Percentiles rank a stretch among this genome's conserved stretches.
Evolutionary conservation across 805 yeast species (phyloP).

Genomic region (Maudiozyma saulgeensis): DNA sequence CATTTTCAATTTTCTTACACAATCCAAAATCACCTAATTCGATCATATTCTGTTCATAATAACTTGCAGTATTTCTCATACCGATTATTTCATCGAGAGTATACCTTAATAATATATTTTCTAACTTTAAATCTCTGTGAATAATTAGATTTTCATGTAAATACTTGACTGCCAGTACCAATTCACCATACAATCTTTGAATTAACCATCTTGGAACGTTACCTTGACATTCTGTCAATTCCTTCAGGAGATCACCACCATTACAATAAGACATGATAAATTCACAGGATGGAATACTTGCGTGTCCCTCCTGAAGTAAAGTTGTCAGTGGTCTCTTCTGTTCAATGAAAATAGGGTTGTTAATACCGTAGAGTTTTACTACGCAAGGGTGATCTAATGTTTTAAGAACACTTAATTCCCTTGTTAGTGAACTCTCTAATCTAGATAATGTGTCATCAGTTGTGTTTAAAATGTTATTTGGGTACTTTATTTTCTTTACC

Average conservation of each 20-base stretch:
- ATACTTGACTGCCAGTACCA: conserved; percentile 58
- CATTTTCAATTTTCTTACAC: conserved; percentile 55
- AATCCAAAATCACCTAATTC: conserved; percentile 85
- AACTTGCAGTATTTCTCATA: conserved; percentile 7
- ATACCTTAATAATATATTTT: conserved; percentile 55
- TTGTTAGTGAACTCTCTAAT: conserved; percentile 49
- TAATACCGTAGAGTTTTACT: conserved; percentile 46
- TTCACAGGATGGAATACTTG: conserved; percentile 28
- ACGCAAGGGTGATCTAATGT: conserved; percentile 59
- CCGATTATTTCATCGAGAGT: conserved; percentile 27
- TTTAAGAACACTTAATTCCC: conserved; percentile 65
- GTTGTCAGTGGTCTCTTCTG: conserved; percentile 22
- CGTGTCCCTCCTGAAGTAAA: conserved; percentile 20
- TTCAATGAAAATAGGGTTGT: conserved; percentile 19
- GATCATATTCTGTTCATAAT: conserved; percentile 30
- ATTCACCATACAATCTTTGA: conserved; percentile 58
- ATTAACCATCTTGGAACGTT: conserved; percentile 41
- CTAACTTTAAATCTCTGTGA: conserved; percentile 88
- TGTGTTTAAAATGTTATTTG: conserved; percentile 24
- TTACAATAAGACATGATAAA: conserved; percentile 66
- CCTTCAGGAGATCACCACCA: conserved; percentile 80
- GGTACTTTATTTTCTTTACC: conserved; percentile 51
- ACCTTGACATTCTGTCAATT: conserved; percentile 37
- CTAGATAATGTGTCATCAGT: conserved; percentile 40
- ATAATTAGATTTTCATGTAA: conserved; percentile 61